phyloP scores from a whole-genome alignment of 1,284 basidiomycete genomes.

The Fistulinella cinereoalba region DNA sequence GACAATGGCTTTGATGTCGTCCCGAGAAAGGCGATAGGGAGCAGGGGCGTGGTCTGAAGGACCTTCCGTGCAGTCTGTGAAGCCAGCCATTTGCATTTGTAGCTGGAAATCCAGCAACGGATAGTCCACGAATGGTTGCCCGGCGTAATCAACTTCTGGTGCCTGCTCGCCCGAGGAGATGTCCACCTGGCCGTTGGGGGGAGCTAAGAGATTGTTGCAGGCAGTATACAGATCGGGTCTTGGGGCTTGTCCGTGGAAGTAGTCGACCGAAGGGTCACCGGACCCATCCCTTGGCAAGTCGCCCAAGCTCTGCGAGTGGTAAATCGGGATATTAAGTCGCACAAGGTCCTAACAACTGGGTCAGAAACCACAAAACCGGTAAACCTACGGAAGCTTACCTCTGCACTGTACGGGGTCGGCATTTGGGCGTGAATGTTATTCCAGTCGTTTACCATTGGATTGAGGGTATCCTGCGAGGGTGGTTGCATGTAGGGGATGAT shows the following conservation, averaged over 20 bases:
- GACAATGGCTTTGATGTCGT: slow-evolving; percentile 22
- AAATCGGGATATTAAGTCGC: slow-evolving; percentile 13
- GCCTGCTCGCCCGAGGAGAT: slow-evolving; percentile 24
- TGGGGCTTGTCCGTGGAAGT: slow-evolving; percentile 23
- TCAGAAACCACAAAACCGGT: slow-evolving; percentile 3
- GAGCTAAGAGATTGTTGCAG: slow-evolving; percentile 31
- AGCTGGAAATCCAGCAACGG: slow-evolving; percentile 9
- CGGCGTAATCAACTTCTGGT: slow-evolving; percentile 7
- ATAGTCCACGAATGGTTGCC: slow-evolving; percentile 12
- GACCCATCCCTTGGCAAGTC: slow-evolving; percentile 2
- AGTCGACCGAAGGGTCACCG: slow-evolving; percentile 7
- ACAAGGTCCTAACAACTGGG: slow-evolving; percentile 8
- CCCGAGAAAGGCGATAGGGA: neutral
- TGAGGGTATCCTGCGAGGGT: slow-evolving; percentile 1
- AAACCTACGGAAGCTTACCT: slow-evolving; percentile 7
- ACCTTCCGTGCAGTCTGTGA: neutral
- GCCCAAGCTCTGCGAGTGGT: slow-evolving; percentile 1
- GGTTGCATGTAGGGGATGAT: slow-evolving; percentile 2
- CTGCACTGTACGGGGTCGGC: slow-evolving; percentile 1
- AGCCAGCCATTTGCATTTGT: too few relatives aligned
- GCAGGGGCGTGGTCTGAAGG: neutral
- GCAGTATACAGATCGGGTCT: slow-evolving; percentile 27
- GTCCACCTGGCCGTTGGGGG: slow-evolving; percentile 37
- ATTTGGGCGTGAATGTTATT: slow-evolving; percentile 1
- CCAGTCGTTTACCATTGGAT: slow-evolving; percentile 9